Conservation (phyloP, 73 alveolate species). For the Tetrahymena malaccensis region DNA sequence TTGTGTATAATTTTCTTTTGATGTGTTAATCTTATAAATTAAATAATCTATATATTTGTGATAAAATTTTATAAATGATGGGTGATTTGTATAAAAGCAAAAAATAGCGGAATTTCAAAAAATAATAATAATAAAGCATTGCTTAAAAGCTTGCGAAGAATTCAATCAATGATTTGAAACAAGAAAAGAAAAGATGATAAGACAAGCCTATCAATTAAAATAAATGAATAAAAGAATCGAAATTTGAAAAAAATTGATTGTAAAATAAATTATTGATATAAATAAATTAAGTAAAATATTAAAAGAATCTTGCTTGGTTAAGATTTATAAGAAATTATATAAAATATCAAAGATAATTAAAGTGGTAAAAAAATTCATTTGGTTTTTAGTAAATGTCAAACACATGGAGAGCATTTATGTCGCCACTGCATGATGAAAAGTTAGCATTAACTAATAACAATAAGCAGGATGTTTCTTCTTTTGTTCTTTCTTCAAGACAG, state of each 20-base stretch:
- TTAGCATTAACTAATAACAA: not conserved
- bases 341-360: not conserved
- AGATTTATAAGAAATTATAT: not conserved
- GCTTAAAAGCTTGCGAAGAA: not conserved
- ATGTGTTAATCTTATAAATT: not conserved
- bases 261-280: not conserved
- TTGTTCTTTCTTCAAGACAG: not conserved
- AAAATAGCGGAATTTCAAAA: not conserved
- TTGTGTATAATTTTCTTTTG: not conserved
- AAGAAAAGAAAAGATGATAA: not conserved
- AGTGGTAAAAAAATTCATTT: not conserved
- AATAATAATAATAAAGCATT: not conserved
- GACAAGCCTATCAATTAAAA: no score
- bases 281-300: not conserved
- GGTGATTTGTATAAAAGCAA: not conserved
- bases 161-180: not conserved
- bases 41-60: not conserved
- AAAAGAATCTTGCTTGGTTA: not conserved
- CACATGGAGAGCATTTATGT: constrained; percentile 1
- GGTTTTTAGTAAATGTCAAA: not conserved
- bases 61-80: not conserved
- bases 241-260: not conserved
- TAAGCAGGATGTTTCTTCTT: not conserved
- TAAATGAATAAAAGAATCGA: not conserved
- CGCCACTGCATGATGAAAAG: not conserved